These are phyloP conservation scores for Cnidoscolus chayamansa DNA, from an alignment of 441 rosid species.

Conservation along the genomic window DNA sequence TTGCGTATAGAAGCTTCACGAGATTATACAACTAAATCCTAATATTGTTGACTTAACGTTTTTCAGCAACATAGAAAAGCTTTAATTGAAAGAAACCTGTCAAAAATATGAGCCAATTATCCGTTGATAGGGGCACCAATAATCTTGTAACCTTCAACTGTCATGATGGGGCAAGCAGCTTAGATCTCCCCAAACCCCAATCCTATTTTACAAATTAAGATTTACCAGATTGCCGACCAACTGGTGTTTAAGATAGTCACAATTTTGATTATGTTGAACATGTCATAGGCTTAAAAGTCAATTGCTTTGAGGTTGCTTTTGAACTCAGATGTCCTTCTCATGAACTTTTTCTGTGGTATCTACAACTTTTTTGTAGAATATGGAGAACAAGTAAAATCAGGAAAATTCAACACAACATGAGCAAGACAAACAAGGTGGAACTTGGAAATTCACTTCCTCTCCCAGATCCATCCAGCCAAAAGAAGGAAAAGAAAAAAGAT, in stretches of 20 bases:
- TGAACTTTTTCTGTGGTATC: not conserved
- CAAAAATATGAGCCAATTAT: not conserved
- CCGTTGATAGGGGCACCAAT: not conserved
- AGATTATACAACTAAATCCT: not conserved
- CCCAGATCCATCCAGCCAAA: not conserved
- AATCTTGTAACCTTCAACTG: no score
- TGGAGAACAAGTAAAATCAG: not conserved
- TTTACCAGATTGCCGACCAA: not conserved
- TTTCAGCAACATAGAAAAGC: not conserved
- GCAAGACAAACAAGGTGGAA: not conserved
- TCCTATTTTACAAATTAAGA: not conserved
- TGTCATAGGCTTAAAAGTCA: not conserved
- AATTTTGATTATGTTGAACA: not conserved
- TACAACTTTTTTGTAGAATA: not conserved
- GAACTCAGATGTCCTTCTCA: constrained; percentile 1
- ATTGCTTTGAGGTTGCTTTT: not conserved
- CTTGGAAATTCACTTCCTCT: constrained; percentile 1
- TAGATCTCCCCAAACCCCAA: not conserved
- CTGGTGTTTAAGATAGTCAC: not conserved
- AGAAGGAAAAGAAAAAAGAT: not conserved
- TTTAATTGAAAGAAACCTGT: not conserved
- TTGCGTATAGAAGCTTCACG: not conserved
- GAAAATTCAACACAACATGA: not conserved
- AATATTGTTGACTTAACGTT: not conserved
- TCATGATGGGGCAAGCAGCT: no score